Evolutionary conservation across 2,329 filamentous ascomycete species (phyloP).

Genomic region (Sporothrix luriei): DNA sequence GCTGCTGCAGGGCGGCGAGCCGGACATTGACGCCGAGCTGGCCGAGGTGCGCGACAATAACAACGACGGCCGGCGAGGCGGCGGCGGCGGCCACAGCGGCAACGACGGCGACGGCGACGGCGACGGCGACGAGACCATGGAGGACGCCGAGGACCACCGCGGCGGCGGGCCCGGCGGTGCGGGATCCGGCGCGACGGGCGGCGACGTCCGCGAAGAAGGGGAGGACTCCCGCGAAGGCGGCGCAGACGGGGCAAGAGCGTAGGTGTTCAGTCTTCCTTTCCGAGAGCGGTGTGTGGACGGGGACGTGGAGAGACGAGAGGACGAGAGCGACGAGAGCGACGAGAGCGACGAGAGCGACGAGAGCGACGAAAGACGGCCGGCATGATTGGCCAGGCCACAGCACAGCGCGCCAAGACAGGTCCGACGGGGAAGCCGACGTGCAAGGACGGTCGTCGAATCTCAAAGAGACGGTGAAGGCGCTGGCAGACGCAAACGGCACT

Average conservation of each 20-base stretch:
- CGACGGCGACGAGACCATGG: conserved; percentile 71
- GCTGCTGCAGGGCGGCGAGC: conserved; percentile 84
- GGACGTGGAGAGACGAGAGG: not conserved
- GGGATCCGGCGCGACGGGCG: conserved; percentile 82
- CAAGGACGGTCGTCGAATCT: not conserved
- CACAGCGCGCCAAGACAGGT: not conserved
- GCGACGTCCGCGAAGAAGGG: conserved; percentile 88
- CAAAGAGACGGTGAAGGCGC: not conserved
- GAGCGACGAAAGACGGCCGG: not conserved
- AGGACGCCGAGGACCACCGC: conserved; percentile 71
- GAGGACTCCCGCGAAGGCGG: conserved; percentile 86
- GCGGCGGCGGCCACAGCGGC: conserved; percentile 41
- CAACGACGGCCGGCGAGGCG: conserved; percentile 38
- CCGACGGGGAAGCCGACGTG: not conserved
- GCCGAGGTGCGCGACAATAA: conserved; percentile 59
- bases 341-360: not conserved
- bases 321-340: not conserved
- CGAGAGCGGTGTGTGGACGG: conserved; percentile 5
- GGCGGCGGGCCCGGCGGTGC: conserved; percentile 74
- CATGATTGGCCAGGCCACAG: not conserved
- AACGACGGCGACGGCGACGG: conserved; percentile 42
- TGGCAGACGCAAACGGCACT: too few relatives aligned
- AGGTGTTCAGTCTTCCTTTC: conserved; percentile 64
- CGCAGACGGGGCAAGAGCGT: conserved; percentile 98
- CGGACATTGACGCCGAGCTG: conserved; percentile 75